Percentiles rank a stretch among this genome's conserved stretches.
Conservation (phyloP, 2,329 filamentous ascomycete species). For the Cytospora paraplurivora region DNA sequence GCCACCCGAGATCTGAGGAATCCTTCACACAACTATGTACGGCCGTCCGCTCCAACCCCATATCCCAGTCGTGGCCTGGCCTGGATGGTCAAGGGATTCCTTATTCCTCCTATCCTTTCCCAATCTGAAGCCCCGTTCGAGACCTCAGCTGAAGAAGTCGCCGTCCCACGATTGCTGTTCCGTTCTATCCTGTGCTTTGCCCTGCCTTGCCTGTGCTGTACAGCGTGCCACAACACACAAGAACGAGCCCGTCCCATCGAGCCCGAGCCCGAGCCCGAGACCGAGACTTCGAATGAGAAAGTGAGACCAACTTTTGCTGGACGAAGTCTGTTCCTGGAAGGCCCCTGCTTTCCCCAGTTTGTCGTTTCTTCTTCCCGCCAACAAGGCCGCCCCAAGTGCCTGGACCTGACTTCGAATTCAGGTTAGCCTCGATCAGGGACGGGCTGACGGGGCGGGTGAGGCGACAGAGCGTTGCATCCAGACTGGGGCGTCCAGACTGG, state of each 20-base stretch:
- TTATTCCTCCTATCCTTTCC: not conserved
- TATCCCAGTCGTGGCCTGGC: not conserved
- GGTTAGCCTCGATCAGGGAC: constrained; percentile 26
- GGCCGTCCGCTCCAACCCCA: not conserved
- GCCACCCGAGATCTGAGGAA: too few species aligned
- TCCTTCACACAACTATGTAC: too few species aligned
- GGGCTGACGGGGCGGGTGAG: constrained; percentile 27
- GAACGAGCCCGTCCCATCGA: not conserved
- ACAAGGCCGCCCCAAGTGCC: constrained; percentile 16
- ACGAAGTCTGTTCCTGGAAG: constrained; percentile 4
- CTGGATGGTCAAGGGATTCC: not conserved
- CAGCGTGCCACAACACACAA: not conserved
- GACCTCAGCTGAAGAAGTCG: not conserved
- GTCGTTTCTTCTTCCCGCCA: constrained; percentile 20
- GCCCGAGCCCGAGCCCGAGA: not conserved
- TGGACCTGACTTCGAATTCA: constrained; percentile 17
- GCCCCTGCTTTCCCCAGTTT: constrained; percentile 19
- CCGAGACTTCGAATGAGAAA: too few species aligned
- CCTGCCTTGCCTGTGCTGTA: not conserved
- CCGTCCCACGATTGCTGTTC: not conserved
- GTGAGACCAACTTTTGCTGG: not conserved
- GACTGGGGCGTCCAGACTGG: constrained; percentile 4
- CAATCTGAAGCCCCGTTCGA: not conserved
- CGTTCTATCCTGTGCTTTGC: not conserved
- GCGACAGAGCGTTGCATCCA: constrained; percentile 26